Evolutionary conservation across 441 rosid species (phyloP), one percentile per base, ranked within the genome.

Genomic region (Hura crepitans): DNA sequence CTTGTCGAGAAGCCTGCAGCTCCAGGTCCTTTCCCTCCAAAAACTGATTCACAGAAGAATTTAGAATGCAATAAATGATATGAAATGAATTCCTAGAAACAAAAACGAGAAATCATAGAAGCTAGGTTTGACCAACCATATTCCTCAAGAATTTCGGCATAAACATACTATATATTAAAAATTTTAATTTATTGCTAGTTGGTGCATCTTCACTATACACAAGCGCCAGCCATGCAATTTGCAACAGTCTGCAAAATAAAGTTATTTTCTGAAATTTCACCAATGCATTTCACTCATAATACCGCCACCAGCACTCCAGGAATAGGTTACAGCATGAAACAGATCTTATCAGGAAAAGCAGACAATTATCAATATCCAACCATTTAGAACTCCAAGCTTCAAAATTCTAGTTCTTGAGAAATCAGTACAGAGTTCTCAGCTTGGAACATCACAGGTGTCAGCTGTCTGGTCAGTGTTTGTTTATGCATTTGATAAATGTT

Each of bases 1-100:
- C 89, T 85, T 87, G 92, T 59, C 91, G 87, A 79, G 89, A 81
- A 82, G 88, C 92, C 79, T 86, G 92, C 68, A 89, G 81, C 83
- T 87, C 96, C 51, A 84, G 80, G 67, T 86, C 96, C 79, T 84
- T 87, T 58, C 96, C 96, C 54, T 89, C 96, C 83, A 89, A 71
- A 81, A 87, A 89, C 96, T 89, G 80, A 69, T 55, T 33, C 69
- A 79, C 0, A 55, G 83, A 61, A 65, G 72, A 65, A 51, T 62
- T 37, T 69, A 47, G 69, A 74, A 65, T 60, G 68, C 65, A 73
- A 67, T 56, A 39, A 31, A 74, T 62, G 66, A 76, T 69, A 61
- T 61, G 55, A 42, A 6, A 30, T 2, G 28, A 58, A n/a, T 45
- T 58, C 12, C 22, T 13, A 20, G 12, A 22, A 30, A 3, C 45